These are phyloP conservation scores for Colletotrichum viniferum DNA, from an alignment of 2,329 filamentous ascomycete species.

Conservation along the genomic window DNA sequence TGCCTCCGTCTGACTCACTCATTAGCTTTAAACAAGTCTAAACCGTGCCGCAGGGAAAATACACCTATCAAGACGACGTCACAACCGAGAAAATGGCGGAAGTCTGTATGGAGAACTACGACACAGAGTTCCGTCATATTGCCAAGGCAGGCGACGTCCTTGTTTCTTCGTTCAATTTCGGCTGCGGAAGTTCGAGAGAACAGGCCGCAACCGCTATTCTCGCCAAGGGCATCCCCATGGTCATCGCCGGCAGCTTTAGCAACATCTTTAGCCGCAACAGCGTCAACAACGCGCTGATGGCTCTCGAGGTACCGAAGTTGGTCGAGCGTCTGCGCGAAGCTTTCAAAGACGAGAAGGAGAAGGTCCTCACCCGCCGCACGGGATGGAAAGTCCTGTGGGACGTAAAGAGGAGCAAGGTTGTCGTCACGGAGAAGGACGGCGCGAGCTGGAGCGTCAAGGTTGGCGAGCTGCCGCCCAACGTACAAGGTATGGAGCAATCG, in stretches of 20 bases:
- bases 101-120: slow-evolving; percentile 95
- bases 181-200: too few relatives aligned
- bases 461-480: slow-evolving; percentile 81
- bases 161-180: slow-evolving; percentile 86
- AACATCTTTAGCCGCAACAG: slow-evolving; percentile 83
- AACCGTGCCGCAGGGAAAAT: slow-evolving; percentile 52
- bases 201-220: slow-evolving; percentile 89
- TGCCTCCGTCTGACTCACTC: not conserved
- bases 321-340: slow-evolving; percentile 68
- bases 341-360: slow-evolving; percentile 53
- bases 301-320: slow-evolving; percentile 71
- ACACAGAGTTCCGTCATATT: slow-evolving; percentile 68
- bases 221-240: slow-evolving; percentile 79
- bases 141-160: slow-evolving; percentile 78
- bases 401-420: slow-evolving; percentile 71
- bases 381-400: slow-evolving; percentile 89
- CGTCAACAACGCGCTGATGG: slow-evolving; percentile 81
- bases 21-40: too few relatives aligned
- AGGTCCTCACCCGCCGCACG: slow-evolving; percentile 71
- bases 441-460: slow-evolving; percentile 79
- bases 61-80: slow-evolving; percentile 90
- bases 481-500: slow-evolving; percentile 54
- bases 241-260: slow-evolving; percentile 80
- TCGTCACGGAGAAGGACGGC: slow-evolving; percentile 71
- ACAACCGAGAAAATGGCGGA: slow-evolving; percentile 80